Conservation (phyloP, 805 yeast genomes). For the Kluyveromyces starmeri region DNA sequence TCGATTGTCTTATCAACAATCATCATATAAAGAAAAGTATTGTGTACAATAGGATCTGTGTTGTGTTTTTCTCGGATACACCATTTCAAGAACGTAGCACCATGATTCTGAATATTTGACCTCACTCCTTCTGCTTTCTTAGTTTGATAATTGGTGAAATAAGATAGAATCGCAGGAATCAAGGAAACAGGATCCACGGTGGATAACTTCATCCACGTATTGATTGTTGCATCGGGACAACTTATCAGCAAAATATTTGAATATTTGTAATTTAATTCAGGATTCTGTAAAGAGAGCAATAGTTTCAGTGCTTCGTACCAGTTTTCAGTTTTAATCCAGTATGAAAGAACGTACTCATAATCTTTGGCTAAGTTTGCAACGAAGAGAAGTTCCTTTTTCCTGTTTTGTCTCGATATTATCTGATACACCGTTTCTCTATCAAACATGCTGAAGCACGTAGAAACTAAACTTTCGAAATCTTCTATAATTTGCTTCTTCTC, state of each 20-base stretch:
- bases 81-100: conserved; percentile 52
- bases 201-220: conserved; percentile 59
- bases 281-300: conserved; percentile 39
- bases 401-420: conserved; percentile 57
- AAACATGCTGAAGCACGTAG: conserved; percentile 37
- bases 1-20: conserved; percentile 33
- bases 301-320: conserved; percentile 68
- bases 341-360: conserved; percentile 55
- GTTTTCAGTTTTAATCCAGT: conserved; percentile 57
- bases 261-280: conserved; percentile 49
- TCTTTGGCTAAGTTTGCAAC: conserved; percentile 66
- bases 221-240: conserved; percentile 60
- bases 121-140: background rate
- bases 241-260: conserved; percentile 63
- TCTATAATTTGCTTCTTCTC: conserved; percentile 21
- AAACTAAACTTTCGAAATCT: conserved; percentile 42
- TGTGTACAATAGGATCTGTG: conserved; percentile 48
- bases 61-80: conserved; percentile 38
- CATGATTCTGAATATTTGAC: conserved; percentile 42
- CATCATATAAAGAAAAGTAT: conserved; percentile 60
- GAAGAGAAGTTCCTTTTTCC: conserved; percentile 51
- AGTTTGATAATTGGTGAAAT: conserved; percentile 40
- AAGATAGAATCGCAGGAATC: conserved; percentile 67
- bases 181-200: conserved; percentile 52
- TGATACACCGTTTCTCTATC: conserved; percentile 66